These are phyloP conservation scores for Backusella psychrophila DNA, from an alignment of 192 early-diverging fungal genomes.

Conservation along the genomic window DNA sequence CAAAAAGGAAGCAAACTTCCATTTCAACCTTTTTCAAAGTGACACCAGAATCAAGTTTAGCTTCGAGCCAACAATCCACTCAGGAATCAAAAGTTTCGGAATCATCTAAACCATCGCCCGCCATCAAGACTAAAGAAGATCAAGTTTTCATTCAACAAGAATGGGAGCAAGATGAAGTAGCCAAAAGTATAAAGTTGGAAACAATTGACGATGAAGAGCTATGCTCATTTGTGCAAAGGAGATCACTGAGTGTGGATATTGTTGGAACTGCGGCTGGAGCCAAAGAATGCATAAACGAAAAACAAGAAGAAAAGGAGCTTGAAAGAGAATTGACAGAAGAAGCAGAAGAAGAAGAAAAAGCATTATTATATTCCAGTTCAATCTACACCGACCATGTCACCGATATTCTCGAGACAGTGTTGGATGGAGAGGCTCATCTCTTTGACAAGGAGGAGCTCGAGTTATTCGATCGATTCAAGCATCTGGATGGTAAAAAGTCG, in stretches of 20 bases:
- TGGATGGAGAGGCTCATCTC: conserved; percentile 38
- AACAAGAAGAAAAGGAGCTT: not conserved
- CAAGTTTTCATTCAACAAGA: not conserved
- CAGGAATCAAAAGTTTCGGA: not conserved
- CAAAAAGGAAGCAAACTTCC: not conserved
- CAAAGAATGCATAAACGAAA: not conserved
- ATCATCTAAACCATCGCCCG: too few relatives aligned
- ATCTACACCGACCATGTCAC: conserved; percentile 44
- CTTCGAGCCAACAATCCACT: not conserved
- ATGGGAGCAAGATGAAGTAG: not conserved
- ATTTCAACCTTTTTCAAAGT: not conserved
- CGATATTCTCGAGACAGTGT: conserved; percentile 38
- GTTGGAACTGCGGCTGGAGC: not conserved
- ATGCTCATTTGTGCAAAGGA: not conserved
- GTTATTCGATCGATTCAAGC: conserved; percentile 34
- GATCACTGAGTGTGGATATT: not conserved
- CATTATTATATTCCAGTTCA: conserved; percentile 1
- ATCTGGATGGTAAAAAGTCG: conserved; percentile 18
- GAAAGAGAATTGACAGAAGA: not conserved
- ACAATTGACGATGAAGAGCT: not conserved
- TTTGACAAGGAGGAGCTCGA: conserved; percentile 40
- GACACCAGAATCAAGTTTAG: not conserved
- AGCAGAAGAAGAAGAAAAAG: not conserved
- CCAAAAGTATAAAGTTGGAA: not conserved
- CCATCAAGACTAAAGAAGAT: not conserved